A percentile compares a stretch with the other conserved stretches of the same genome.
phyloP scores from a whole-genome alignment of 1,139 yeast genomes.

The Candida pseudoviswanathii region DNA sequence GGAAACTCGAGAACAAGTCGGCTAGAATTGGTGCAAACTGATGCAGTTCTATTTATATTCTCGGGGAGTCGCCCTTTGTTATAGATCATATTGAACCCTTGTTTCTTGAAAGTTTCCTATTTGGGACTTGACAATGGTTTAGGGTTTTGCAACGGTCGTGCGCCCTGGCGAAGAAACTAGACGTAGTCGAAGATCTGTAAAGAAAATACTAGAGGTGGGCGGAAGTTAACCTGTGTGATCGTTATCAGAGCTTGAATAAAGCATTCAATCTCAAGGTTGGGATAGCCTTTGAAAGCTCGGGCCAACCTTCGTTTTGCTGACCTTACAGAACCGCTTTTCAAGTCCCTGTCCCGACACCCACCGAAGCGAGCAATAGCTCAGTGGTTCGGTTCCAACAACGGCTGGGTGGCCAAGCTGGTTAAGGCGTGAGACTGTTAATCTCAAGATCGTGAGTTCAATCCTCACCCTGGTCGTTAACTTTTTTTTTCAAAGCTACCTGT shows the following conservation, averaged over 20 bases:
- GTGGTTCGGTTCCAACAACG: background rate
- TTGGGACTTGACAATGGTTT: constrained; percentile 2
- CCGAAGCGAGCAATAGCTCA: background rate
- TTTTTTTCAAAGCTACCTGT: background rate
- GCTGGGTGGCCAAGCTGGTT: constrained; percentile 6
- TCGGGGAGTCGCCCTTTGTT: background rate
- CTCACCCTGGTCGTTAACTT: constrained; percentile 3
- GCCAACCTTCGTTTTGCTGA: no score
- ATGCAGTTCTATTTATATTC: background rate
- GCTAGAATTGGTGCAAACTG: background rate
- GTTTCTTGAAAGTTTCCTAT: constrained; percentile 1
- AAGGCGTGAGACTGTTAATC: constrained; percentile 5
- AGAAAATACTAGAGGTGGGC: no score
- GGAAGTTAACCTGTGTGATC: no score
- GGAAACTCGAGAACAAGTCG: background rate
- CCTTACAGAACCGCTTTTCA: no score
- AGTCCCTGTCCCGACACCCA: no score
- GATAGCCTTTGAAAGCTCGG: no score
- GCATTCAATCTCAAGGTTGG: no score
- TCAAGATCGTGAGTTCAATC: constrained; percentile 5
- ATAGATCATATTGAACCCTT: background rate
- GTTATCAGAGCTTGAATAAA: no score
- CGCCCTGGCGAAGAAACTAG: background rate
- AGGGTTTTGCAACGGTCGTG: background rate
- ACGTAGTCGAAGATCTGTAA: no score